These are phyloP conservation scores for Pseudopediastrum boryanum DNA, from an alignment of 139 green algal genomes.

Conservation along the genomic window DNA sequence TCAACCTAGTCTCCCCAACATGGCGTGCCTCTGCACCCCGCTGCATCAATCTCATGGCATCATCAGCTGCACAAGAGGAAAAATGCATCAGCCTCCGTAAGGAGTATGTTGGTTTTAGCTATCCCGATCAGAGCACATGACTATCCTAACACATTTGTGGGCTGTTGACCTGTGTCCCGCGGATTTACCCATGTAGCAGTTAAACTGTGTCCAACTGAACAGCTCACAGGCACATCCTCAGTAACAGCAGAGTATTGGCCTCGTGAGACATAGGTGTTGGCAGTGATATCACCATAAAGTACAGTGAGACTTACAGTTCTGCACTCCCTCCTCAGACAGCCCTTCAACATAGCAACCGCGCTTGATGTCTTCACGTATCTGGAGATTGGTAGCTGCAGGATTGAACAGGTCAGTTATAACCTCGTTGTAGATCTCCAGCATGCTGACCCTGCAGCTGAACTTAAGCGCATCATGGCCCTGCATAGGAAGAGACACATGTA, in stretches of 20 bases:
- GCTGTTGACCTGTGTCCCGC: too few species aligned
- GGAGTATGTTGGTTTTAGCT: too few species aligned
- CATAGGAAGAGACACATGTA: background rate
- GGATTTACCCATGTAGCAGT: too few species aligned
- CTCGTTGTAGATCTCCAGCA: conserved; percentile 98
- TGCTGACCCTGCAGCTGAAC: conserved; percentile 54
- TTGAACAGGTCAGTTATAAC: conserved; percentile 85
- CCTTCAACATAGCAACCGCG: conserved; percentile 85
- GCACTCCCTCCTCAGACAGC: conserved; percentile 71
- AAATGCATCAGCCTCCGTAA: background rate
- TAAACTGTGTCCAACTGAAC: too few species aligned
- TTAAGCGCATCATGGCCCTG: conserved; percentile 30
- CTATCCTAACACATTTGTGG: too few species aligned
- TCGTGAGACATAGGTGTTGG: too few species aligned
- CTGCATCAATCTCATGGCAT: conserved; percentile 76
- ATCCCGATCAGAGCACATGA: too few species aligned
- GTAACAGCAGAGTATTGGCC: too few species aligned
- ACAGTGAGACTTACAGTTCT: conserved; percentile 74
- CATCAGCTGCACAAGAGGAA: conserved; percentile 62
- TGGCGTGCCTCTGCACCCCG: conserved; percentile 71
- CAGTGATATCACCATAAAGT: too few species aligned
- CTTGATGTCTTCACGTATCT: conserved; percentile 79
- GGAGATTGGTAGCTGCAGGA: conserved; percentile 42
- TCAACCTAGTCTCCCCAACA: conserved; percentile 87
- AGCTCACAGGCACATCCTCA: too few species aligned